Evolutionary conservation across 129 eudicot species (phyloP).

Genomic region (Pittosporum tobira): DNA sequence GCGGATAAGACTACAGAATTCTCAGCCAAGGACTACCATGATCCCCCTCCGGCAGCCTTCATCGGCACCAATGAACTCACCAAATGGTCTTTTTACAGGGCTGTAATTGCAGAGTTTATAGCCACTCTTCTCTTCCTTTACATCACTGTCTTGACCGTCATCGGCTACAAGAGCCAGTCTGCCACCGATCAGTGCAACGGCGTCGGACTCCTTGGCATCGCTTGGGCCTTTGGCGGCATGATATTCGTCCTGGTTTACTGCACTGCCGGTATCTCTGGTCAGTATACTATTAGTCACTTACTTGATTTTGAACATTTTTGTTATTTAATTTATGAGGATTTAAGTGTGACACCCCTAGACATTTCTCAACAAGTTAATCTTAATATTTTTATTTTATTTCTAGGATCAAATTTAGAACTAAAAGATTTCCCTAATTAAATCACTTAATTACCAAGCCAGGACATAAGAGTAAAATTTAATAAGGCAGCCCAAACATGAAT

Average conservation of each 20-base stretch:
- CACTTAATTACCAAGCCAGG: too few relatives aligned
- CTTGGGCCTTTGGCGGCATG: slow-evolving; percentile 32
- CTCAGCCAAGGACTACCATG: slow-evolving; percentile 18
- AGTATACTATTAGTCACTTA: not conserved
- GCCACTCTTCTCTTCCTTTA: slow-evolving; percentile 24
- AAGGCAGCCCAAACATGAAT: too few relatives aligned
- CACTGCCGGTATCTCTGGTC: slow-evolving; percentile 28
- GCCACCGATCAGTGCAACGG: slow-evolving; percentile 15
- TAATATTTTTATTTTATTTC: too few relatives aligned
- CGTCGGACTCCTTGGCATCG: slow-evolving; percentile 23
- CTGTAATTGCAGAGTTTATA: slow-evolving; percentile 15
- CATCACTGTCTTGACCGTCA: slow-evolving; percentile 20
- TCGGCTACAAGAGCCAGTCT: slow-evolving; percentile 21
- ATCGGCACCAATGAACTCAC: slow-evolving; percentile 7
- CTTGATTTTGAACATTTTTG: not conserved
- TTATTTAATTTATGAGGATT: too few relatives aligned
- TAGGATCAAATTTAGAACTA: too few relatives aligned
- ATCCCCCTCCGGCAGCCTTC: slow-evolving; percentile 18
- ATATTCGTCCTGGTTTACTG: slow-evolving; percentile 25
- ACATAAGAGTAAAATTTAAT: too few relatives aligned
- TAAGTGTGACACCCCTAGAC: too few relatives aligned
- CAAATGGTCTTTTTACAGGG: slow-evolving; percentile 19
- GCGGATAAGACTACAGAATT: slow-evolving; percentile 1
- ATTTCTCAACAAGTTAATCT: too few relatives aligned
- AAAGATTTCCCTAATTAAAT: too few relatives aligned